A percentile compares a stretch with the other conserved stretches of the same genome.
Evolutionary conservation across 2,329 filamentous ascomycete genomes (phyloP).

Genomic region (Talaromyces sp.): DNA sequence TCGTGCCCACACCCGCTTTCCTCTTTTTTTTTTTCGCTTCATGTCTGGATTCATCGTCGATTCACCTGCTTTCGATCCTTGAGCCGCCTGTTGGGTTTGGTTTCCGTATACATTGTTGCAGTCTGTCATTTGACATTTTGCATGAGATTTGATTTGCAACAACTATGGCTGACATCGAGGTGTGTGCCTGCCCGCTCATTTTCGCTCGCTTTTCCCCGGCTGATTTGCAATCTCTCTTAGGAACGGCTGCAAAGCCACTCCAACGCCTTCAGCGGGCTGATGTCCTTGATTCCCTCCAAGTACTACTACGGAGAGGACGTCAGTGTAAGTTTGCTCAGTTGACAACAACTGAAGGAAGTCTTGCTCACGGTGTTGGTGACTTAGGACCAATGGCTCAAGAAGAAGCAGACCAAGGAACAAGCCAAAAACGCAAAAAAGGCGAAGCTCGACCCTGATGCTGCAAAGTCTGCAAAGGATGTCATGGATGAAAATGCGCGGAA

Average conservation of each 20-base stretch:
- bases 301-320: conserved; percentile 85
- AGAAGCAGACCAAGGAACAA: conserved; percentile 76
- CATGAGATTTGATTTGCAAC: neutral
- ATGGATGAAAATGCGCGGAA: conserved; percentile 80
- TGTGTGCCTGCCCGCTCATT: conserved; percentile 19
- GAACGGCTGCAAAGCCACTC: conserved; percentile 50
- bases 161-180: conserved; percentile 36
- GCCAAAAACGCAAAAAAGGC: conserved; percentile 75
- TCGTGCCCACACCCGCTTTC: conserved; percentile 33
- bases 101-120: neutral
- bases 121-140: neutral
- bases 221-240: conserved; percentile 25
- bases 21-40: conserved; percentile 27
- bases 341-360: neutral
- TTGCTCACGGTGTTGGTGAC: neutral
- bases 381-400: neutral
- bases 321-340: conserved; percentile 56
- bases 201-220: conserved; percentile 9
- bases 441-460: conserved; percentile 86
- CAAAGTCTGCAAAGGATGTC: conserved; percentile 87
- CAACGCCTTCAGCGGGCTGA: conserved; percentile 77
- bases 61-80: neutral
- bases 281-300: conserved; percentile 85
- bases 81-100: neutral
- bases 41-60: neutral